Conservation (phyloP, 2,329 filamentous ascomycete genomes). For the Juglanconis juglandina region DNA sequence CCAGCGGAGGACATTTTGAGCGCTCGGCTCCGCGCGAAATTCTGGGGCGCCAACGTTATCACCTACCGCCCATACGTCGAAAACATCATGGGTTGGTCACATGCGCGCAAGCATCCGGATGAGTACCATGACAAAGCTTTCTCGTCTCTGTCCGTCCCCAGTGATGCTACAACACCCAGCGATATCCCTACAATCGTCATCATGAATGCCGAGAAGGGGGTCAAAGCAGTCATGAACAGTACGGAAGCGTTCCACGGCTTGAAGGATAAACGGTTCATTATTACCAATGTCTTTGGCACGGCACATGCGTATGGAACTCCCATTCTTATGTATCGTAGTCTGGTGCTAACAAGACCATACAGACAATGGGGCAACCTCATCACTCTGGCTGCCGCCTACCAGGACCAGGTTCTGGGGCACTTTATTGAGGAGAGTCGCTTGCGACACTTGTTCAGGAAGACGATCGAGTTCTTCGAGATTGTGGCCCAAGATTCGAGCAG, state of each 20-base stretch:
- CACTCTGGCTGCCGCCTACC: constrained; percentile 79
- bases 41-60: constrained; percentile 88
- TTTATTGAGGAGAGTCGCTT: constrained; percentile 57
- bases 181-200: constrained; percentile 46
- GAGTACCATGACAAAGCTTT: not conserved
- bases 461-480: constrained; percentile 70
- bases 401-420: constrained; percentile 57
- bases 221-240: constrained; percentile 76
- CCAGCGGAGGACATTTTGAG: constrained; percentile 74
- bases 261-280: constrained; percentile 64
- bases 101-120: constrained; percentile 25
- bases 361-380: constrained; percentile 97
- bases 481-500: constrained; percentile 72
- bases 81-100: constrained; percentile 50
- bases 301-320: constrained; percentile 78
- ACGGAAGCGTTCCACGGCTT: constrained; percentile 75
- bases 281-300: constrained; percentile 96
- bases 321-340: not conserved
- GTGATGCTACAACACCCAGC: constrained; percentile 32
- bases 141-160: constrained; percentile 26
- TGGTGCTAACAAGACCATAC: not conserved
- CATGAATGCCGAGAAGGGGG: constrained; percentile 57
- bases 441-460: constrained; percentile 62
- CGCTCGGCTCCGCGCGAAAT: constrained; percentile 86
- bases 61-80: constrained; percentile 75